Conservation (phyloP, 371 early-diverging fungal species). For the Aphelidium insulamus region DNA sequence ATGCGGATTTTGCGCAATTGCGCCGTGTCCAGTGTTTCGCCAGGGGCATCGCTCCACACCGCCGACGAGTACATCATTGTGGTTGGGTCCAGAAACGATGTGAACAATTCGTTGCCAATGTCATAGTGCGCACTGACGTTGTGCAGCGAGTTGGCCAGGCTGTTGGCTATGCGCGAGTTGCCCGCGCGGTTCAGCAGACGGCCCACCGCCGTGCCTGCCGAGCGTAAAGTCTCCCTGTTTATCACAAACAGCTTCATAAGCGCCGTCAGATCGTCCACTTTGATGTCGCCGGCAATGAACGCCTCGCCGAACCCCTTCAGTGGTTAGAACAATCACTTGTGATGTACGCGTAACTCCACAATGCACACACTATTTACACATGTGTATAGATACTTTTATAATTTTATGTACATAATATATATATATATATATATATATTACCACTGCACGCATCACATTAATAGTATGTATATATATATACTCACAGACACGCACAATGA, state of each 20-base stretch:
- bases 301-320: constrained; percentile 42
- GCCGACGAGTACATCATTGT: constrained; percentile 46
- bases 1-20: constrained; percentile 31
- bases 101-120: constrained; percentile 44
- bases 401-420: no score
- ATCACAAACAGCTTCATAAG: constrained; percentile 20
- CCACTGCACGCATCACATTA: no score
- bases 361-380: no score
- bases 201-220: constrained; percentile 8
- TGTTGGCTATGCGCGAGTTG: constrained; percentile 22
- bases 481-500: no score
- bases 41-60: constrained; percentile 15
- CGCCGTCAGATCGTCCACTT: constrained; percentile 16
- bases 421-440: no score
- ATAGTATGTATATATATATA: no score
- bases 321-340: no score
- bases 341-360: no score
- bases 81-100: constrained; percentile 27
- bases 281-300: constrained; percentile 33
- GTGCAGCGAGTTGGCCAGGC: constrained; percentile 18
- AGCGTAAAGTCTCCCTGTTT: constrained; percentile 17
- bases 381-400: no score
- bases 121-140: constrained; percentile 49
- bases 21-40: constrained; percentile 26
- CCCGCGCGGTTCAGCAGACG: constrained; percentile 11